Conservation (phyloP, 371 early-diverging fungal genomes). For the Apophysomyces elegans region DNA sequence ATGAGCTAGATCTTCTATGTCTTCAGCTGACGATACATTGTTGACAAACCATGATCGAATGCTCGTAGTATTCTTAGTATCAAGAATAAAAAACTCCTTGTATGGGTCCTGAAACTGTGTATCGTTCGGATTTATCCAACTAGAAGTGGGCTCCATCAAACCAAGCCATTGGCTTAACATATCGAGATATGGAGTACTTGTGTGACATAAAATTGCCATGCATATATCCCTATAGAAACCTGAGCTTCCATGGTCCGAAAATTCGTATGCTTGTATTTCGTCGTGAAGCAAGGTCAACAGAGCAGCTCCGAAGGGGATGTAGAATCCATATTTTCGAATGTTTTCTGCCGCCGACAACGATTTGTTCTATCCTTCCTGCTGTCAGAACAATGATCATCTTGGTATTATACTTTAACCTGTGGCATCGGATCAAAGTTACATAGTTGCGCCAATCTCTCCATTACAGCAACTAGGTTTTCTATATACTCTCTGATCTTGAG, state of each 20-base stretch:
- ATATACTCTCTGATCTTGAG: slow-evolving; percentile 41
- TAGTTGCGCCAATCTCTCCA: slow-evolving; percentile 31
- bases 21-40: not conserved
- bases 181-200: slow-evolving; percentile 51
- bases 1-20: not conserved
- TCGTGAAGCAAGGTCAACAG: slow-evolving; percentile 42
- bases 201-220: slow-evolving; percentile 41
- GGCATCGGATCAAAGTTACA: slow-evolving; percentile 30
- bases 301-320: slow-evolving; percentile 49
- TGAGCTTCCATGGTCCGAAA: slow-evolving; percentile 27
- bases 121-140: slow-evolving; percentile 8
- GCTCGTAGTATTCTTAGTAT: slow-evolving; percentile 22
- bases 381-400: not conserved
- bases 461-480: slow-evolving; percentile 21
- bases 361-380: not conserved
- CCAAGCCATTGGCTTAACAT: slow-evolving; percentile 59
- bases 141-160: slow-evolving; percentile 20
- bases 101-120: slow-evolving; percentile 39
- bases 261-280: slow-evolving; percentile 35
- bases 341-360: not conserved
- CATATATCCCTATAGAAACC: slow-evolving; percentile 45
- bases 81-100: slow-evolving; percentile 49
- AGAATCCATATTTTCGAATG: slow-evolving; percentile 27
- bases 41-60: slow-evolving; percentile 6
- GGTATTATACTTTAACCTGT: not conserved